These are phyloP conservation scores for Kitagawia praeruptora DNA, from an alignment of 129 eudicot species.

Conservation along the genomic window DNA sequence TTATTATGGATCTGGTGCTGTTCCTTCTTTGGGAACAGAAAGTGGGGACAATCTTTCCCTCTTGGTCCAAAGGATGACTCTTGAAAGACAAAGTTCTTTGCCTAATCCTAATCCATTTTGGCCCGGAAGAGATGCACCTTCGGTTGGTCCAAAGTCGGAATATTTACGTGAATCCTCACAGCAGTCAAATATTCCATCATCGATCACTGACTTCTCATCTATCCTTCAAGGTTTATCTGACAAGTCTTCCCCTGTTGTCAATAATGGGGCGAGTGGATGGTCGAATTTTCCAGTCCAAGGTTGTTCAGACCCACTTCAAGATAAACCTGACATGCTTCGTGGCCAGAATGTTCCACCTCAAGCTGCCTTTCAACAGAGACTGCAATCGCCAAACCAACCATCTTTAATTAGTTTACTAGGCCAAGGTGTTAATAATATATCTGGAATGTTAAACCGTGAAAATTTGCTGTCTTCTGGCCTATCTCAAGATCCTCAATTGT, in stretches of 20 bases:
- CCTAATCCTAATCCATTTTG: constrained; percentile 20
- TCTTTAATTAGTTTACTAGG: constrained; percentile 28
- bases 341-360: constrained; percentile 48
- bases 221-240: constrained; percentile 63
- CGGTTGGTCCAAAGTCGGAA: not conserved
- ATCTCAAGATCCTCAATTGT: constrained; percentile 64
- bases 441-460: constrained; percentile 41
- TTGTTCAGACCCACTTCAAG: constrained; percentile 43
- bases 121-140: constrained; percentile 4
- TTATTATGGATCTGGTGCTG: constrained; percentile 32
- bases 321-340: constrained; percentile 16
- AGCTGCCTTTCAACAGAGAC: constrained; percentile 41
- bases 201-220: constrained; percentile 45
- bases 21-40: constrained; percentile 51
- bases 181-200: constrained; percentile 24
- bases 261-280: constrained; percentile 46
- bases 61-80: constrained; percentile 35
- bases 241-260: constrained; percentile 36
- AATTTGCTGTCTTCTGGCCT: constrained; percentile 56
- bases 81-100: constrained; percentile 51
- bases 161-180: constrained; percentile 12
- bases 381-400: constrained; percentile 49
- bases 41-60: constrained; percentile 36
- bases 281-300: constrained; percentile 60
- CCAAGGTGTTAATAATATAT: constrained; percentile 33